Conservation (phyloP, 257 asterid genomes). For the Scutellaria barbata region DNA sequence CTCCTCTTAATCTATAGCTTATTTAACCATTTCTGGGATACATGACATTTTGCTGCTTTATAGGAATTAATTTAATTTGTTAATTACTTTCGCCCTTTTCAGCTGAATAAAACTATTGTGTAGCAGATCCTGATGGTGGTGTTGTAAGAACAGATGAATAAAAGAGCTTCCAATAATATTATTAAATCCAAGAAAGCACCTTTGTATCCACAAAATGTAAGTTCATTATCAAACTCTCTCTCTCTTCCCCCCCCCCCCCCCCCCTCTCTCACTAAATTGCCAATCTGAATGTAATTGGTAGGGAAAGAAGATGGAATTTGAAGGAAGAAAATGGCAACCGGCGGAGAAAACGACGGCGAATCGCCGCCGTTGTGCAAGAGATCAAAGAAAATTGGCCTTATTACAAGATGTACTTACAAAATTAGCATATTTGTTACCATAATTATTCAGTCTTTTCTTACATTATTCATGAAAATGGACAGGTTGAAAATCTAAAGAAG, state of each 20-base stretch:
- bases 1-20: not conserved
- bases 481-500: constrained; percentile 94
- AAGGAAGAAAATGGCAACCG: constrained; percentile 46
- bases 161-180: constrained; percentile 29
- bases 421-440: too few relatives aligned
- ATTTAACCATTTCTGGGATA: constrained; percentile 22
- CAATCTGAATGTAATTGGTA: constrained; percentile 38
- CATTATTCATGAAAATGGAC: constrained; percentile 34
- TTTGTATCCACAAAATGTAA: constrained; percentile 63
- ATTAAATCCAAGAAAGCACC: constrained; percentile 47
- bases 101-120: not conserved
- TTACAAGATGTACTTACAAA: constrained; percentile 62
- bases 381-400: constrained; percentile 66
- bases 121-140: constrained; percentile 41
- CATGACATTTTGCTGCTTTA: constrained; percentile 33
- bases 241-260: not conserved
- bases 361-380: constrained; percentile 55
- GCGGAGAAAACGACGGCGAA: constrained; percentile 44
- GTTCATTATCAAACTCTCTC: not conserved
- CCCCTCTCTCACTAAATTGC: not conserved
- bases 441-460: not conserved
- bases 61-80: constrained; percentile 21
- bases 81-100: not conserved
- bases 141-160: constrained; percentile 45
- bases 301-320: constrained; percentile 65